Base-by-base conservation (phyloP, 2,329 filamentous ascomycete species). In the Fusarium anguioides region DNA sequence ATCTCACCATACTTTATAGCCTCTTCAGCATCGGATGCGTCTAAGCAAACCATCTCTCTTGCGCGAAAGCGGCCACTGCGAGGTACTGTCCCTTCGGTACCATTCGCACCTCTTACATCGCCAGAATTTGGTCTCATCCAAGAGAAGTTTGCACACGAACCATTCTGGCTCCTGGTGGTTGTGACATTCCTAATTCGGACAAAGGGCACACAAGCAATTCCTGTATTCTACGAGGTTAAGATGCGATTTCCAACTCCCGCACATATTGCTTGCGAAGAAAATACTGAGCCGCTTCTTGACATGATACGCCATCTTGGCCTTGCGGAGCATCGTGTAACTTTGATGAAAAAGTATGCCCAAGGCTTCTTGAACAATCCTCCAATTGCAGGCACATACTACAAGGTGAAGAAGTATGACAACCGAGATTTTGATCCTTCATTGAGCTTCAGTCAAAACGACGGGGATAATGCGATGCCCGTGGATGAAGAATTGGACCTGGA, bases 131-230 rank as follows among this genome's bases (percentile, higher is more conserved):
- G 94, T 1, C 84, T 97, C 3, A 88, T 97, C 35, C 94, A 97
- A 75, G 94, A 97, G 75, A 86, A 89, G 66, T 86, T 97, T 17
- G 88, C 89, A 3, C 78, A 86, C 47, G 85, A 93, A 56, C 91
- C 94, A 0, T 97, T 96, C 76, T 89, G 89, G 66, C 86, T 97
- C 3, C 85, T 97, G 3, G 83, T 97, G 27, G 93, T 91, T 14
- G 89, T 94, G 7, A 93, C 92, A 1, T 94, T 97, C 71, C 87
- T 97, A 27, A 95, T 95, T 76, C 89, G 91, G 60, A 97, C 94
- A 0, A 84, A 87, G 4, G 94, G 92, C 12, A 85, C 83, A 44
- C 83, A 87, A 11, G 92, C 94, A 6, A 89, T 96, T 26, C 94
- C 94, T 0, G 83, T 91, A 0, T 91, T 97, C 67, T 89, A 89